Base-by-base conservation (phyloP, 148 eudicot species). In the Dysphania ambrosioides region DNA sequence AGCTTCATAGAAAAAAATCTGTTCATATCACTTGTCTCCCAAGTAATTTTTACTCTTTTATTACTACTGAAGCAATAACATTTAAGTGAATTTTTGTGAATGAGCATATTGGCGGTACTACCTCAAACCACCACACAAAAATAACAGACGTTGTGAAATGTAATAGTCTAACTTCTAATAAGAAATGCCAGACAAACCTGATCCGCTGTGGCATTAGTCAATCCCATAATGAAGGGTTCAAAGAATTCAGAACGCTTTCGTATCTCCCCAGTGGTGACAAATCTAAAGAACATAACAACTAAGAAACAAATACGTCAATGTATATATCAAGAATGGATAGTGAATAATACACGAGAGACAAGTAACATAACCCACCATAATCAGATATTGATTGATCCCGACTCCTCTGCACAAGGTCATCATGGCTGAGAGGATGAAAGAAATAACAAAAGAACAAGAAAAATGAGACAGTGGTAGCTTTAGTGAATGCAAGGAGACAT, bases 211-310 rank as follows among this genome's bases (percentile, higher is more conserved):
- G 90, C 71, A 81, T 92, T 92, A 70, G 92, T 83, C 76, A 95
- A 83, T 73, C 97, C 98, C 78, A 87, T 80, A 70, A 95, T 86
- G 79, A 95, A 95, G 62, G 98, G 98, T 78, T 92, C 98, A 80
- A 90, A 95, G 83, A 95, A 95, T 71, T 89, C 92, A 16, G 96
- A 85, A 41, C 97, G 83, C 38, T 81, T 81, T 41, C 83, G 84
- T 68, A 95, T 87, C 86, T 95, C 97, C 10, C 98, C 98, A 74
- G 98, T 90, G 16, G 98, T 88, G 71, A 95, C 90, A 75, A 95
- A 92, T 85, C 98, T 88, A 84, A 95, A 92, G 87, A 92, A 95
- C 98, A 95, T 95, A 24, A 95, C 98, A 73, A 92, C 98, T 95
- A 77, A 70, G 73, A 79, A 85, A 70, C 83, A 79, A 74, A 15